These are phyloP conservation scores for Leucocoprinus leucothites DNA, from an alignment of 768 basidiomycete genomes.

Conservation along the genomic window DNA sequence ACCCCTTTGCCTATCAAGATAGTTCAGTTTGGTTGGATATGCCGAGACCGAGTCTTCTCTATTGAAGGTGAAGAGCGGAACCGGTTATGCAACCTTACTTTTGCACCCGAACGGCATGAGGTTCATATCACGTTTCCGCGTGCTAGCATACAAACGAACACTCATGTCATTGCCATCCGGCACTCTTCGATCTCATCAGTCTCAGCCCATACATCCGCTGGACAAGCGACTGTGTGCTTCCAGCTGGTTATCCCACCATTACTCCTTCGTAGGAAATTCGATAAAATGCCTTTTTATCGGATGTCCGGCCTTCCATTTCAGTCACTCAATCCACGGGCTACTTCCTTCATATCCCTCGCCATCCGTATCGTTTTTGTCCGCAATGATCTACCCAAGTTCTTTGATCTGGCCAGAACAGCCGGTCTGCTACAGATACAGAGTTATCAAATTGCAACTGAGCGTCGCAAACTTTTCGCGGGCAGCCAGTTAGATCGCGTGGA, in stretches of 20 bases:
- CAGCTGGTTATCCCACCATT: constrained; percentile 31
- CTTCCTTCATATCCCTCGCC: constrained; percentile 48
- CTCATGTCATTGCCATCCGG: constrained; percentile 36
- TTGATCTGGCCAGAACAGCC: constrained; percentile 32
- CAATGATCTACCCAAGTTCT: constrained; percentile 35
- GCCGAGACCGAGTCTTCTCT: constrained; percentile 52
- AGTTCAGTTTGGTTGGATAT: constrained; percentile 60
- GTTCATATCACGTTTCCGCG: constrained; percentile 31
- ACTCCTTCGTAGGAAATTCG: constrained; percentile 10
- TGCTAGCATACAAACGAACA: constrained; percentile 17
- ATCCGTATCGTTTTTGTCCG: constrained; percentile 44
- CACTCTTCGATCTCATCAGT: constrained; percentile 40
- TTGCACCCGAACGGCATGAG: constrained; percentile 41
- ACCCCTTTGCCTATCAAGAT: constrained; percentile 27
- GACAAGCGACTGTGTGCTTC: constrained; percentile 38
- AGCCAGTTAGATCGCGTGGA: constrained; percentile 26
- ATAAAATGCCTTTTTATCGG: constrained; percentile 21
- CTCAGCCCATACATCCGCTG: constrained; percentile 27
- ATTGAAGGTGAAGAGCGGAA: constrained; percentile 32
- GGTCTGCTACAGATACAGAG: constrained; percentile 32
- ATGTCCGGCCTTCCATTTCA: constrained; percentile 35
- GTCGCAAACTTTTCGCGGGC: constrained; percentile 40
- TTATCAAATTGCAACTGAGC: constrained; percentile 33
- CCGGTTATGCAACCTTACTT: constrained; percentile 25
- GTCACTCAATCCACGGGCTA: constrained; percentile 37